Evolutionary conservation across 2,329 filamentous ascomycete genomes (phyloP).

Genomic region (Trichoderma breve): DNA sequence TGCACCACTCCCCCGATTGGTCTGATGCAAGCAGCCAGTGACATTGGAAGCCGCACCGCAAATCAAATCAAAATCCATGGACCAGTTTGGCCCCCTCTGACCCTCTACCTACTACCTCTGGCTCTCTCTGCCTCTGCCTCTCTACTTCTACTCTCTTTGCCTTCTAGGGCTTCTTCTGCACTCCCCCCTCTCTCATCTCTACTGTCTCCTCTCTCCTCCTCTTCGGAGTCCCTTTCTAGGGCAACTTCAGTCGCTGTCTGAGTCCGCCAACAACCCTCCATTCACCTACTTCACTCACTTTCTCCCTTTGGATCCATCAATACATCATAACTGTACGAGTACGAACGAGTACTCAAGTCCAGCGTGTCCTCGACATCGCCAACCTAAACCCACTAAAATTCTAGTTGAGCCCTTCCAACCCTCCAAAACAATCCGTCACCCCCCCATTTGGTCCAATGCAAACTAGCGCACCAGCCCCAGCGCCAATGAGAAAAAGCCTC

Average conservation of each 20-base stretch:
- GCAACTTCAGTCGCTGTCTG: background rate
- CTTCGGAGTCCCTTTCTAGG: background rate
- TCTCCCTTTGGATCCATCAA: background rate
- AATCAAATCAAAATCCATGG: background rate
- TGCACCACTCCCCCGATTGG: constrained; percentile 27
- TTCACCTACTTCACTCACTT: background rate
- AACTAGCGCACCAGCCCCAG: background rate
- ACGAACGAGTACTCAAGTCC: background rate
- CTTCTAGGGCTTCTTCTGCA: background rate
- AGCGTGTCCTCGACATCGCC: background rate
- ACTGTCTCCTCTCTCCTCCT: too few species aligned
- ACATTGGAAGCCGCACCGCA: background rate
- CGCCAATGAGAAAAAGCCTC: background rate
- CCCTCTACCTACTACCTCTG: background rate
- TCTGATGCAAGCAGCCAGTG: background rate
- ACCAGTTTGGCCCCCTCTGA: background rate
- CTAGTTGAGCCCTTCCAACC: background rate
- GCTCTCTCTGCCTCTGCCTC: background rate
- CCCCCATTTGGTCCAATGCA: background rate
- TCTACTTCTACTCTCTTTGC: background rate
- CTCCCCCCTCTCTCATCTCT: too few species aligned
- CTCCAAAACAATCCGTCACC: background rate
- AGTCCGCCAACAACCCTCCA: background rate
- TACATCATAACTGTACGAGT: background rate
- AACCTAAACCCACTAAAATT: background rate